A percentile compares a stretch with the other conserved stretches of the same genome.
These are phyloP conservation scores for Cercospora canescens DNA, from an alignment of 2,329 filamentous ascomycete genomes.

Conservation along the genomic window DNA sequence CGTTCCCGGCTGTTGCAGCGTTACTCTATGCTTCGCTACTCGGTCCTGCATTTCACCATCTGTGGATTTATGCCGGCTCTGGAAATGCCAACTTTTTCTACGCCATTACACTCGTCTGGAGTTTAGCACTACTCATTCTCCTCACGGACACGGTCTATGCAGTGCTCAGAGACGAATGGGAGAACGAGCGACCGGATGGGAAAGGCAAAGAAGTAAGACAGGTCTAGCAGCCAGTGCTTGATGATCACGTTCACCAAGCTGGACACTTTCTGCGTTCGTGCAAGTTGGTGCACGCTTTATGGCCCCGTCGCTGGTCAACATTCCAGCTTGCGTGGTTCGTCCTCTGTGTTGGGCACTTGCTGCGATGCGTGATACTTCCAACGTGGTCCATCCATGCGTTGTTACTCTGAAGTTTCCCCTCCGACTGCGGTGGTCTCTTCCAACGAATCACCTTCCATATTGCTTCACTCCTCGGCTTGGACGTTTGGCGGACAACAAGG, in stretches of 20 bases:
- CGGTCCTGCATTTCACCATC: conserved; percentile 91
- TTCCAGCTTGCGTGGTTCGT: not conserved
- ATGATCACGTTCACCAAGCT: not conserved
- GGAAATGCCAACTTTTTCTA: conserved; percentile 99
- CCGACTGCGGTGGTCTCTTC: not conserved
- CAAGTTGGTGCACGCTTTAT: not conserved
- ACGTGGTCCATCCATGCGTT: not conserved
- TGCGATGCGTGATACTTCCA: not conserved
- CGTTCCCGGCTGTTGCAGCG: conserved; percentile 79
- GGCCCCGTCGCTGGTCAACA: too few relatives aligned
- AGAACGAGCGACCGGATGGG: conserved; percentile 87
- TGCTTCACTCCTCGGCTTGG: not conserved
- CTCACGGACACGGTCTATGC: conserved; percentile 88
- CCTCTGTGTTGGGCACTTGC: not conserved
- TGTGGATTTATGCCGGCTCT: conserved; percentile 97
- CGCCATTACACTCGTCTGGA: conserved; percentile 98
- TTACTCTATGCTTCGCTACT: conserved; percentile 86
- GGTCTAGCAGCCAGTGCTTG: conserved; percentile 47
- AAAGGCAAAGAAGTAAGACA: conserved; percentile 83
- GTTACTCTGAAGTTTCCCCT: not conserved
- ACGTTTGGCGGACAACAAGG: not conserved
- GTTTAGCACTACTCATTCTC: conserved; percentile 80
- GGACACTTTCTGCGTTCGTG: not conserved
- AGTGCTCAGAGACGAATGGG: conserved; percentile 87
- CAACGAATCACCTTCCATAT: not conserved